A percentile compares a stretch with the other conserved stretches of the same genome.
Evolutionary conservation across 1,284 basidiomycete genomes (phyloP).

Genomic region (Pseudomicrostroma phylloplanum): DNA sequence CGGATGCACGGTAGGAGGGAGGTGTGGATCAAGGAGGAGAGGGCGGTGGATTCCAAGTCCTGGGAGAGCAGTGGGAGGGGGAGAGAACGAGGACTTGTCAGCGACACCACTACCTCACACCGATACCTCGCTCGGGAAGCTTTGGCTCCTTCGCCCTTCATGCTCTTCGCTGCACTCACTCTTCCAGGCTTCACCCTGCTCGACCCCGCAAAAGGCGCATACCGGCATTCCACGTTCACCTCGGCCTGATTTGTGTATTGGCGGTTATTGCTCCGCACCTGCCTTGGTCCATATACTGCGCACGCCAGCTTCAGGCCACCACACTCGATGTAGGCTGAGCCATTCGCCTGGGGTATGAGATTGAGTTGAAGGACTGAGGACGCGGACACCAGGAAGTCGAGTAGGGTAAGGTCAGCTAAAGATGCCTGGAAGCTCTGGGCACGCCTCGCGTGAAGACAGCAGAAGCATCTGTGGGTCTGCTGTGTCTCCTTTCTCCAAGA

Average conservation of each 20-base stretch:
- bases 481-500: neutral
- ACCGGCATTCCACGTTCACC: conserved; percentile 92
- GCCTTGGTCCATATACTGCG: conserved; percentile 93
- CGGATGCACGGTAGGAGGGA: conserved; percentile 77
- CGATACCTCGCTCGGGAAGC: no score
- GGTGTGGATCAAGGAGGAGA: conserved; percentile 77
- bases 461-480: neutral
- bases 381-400: neutral
- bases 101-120: no score
- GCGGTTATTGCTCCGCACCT: conserved; percentile 50
- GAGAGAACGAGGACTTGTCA: neutral
- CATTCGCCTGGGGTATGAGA: conserved; percentile 70
- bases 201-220: conserved; percentile 80
- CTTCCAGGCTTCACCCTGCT: conserved; percentile 74
- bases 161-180: conserved; percentile 55
- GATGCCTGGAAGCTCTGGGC: no score
- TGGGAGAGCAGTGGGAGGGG: conserved; percentile 46
- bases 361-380: neutral
- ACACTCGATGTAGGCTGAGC: conserved; percentile 89
- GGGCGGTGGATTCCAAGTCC: conserved; percentile 86
- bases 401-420: neutral
- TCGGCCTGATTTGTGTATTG: conserved; percentile 75
- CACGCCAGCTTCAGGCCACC: conserved; percentile 84
- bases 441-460: neutral
- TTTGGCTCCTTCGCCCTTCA: neutral